Percentiles rank a stretch among this genome's conserved stretches.
These are phyloP conservation scores for Knoxia roxburghii DNA, from an alignment of 257 asterid species.

Conservation along the genomic window DNA sequence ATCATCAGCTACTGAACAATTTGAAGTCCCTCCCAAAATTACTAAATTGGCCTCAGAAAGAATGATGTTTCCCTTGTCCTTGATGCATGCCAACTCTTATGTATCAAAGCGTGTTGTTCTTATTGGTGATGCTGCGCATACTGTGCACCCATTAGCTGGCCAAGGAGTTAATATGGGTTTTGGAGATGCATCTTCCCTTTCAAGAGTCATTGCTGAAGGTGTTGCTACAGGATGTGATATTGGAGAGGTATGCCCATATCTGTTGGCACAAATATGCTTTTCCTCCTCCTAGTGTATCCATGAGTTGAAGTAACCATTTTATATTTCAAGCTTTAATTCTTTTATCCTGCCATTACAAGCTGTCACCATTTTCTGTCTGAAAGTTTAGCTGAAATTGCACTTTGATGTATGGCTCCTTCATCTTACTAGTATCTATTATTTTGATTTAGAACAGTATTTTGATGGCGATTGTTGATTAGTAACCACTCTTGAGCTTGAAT, in stretches of 20 bases:
- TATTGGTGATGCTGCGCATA: constrained; percentile 95
- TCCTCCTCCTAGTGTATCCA: not conserved
- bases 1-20: constrained; percentile 45
- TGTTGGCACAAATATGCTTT: too few relatives aligned
- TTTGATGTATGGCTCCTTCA: not conserved
- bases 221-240: constrained; percentile 87
- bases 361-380: not conserved
- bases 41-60: constrained; percentile 61
- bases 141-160: constrained; percentile 99
- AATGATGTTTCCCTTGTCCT: constrained; percentile 88
- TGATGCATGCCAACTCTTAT: constrained; percentile 71
- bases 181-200: constrained; percentile 70
- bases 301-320: not conserved
- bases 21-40: constrained; percentile 74
- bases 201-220: constrained; percentile 76
- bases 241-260: constrained; percentile 64
- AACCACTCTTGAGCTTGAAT: not conserved
- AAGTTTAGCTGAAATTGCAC: not conserved
- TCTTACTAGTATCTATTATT: not conserved
- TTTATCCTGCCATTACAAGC: not conserved
- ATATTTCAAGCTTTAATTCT: not conserved
- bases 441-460: not conserved
- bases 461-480: not conserved
- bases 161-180: constrained; percentile 99
- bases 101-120: constrained; percentile 57